Evolutionary conservation across 345 rosid genomes (phyloP).

Genomic region (Salix brachista): DNA sequence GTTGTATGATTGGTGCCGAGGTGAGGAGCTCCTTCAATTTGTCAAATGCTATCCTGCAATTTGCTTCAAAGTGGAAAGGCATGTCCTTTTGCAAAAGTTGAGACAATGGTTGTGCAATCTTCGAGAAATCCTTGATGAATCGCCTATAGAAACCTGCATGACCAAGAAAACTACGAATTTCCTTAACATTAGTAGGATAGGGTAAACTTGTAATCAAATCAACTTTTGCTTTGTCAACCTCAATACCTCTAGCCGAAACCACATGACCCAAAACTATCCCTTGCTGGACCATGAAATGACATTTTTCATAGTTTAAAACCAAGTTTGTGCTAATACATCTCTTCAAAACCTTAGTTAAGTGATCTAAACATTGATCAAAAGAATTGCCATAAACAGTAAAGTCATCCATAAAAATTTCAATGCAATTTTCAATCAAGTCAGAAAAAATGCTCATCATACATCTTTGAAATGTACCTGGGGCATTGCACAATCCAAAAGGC

Average conservation of each 20-base stretch:
- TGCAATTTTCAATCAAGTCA: no score
- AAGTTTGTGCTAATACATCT: no score
- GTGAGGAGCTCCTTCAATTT: neutral
- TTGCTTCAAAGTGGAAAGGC: neutral
- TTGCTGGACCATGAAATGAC: neutral
- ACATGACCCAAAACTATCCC: neutral
- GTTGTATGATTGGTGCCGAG: neutral
- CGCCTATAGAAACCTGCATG: neutral
- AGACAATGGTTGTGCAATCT: neutral
- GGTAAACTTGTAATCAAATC: neutral
- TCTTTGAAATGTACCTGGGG: no score
- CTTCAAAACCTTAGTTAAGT: no score
- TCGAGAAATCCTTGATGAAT: neutral
- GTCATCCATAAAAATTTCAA: no score
- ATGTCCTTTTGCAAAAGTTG: neutral
- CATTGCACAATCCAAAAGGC: no score
- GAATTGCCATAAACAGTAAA: no score
- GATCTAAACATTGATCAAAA: no score
- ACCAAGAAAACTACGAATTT: neutral
- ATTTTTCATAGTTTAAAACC: no score
- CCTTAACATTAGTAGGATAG: neutral
- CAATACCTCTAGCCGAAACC: neutral
- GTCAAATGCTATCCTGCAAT: neutral
- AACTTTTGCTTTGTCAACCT: slow-evolving; percentile 6
- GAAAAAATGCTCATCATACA: no score